Evolutionary conservation across 2,329 filamentous ascomycete species (phyloP).

Genomic region (Penicillium thymicola): DNA sequence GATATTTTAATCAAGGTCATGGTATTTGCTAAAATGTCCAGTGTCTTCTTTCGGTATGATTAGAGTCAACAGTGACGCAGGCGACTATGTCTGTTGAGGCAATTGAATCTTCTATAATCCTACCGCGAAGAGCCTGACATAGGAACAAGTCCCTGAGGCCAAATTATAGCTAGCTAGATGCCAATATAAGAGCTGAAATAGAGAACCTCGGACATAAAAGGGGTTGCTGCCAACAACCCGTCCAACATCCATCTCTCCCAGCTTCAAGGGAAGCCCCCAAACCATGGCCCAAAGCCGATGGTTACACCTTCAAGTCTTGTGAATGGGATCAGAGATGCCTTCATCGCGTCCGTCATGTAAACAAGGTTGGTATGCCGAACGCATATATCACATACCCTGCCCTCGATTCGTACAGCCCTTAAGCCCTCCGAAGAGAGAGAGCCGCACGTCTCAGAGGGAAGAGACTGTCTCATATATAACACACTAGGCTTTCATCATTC

Average conservation of each 20-base stretch:
- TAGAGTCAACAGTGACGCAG: neutral
- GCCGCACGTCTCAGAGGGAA: constrained; percentile 64
- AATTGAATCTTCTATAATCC: neutral
- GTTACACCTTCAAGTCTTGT: constrained; percentile 49
- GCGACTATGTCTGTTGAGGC: neutral
- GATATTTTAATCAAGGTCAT: neutral
- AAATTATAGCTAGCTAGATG: neutral
- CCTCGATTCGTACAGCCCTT: constrained; percentile 73
- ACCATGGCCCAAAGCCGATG: constrained; percentile 13
- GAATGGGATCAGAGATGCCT: constrained; percentile 83
- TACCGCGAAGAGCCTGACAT: neutral
- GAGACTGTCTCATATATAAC: constrained; percentile 77
- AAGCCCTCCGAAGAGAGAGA: constrained; percentile 76
- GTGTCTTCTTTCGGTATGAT: no score
- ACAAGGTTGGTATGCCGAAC: constrained; percentile 99
- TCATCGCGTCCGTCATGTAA: constrained; percentile 90
- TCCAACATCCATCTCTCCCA: constrained; percentile 11
- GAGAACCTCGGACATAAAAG: neutral
- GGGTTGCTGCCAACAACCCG: neutral
- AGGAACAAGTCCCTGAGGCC: neutral
- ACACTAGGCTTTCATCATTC: constrained; percentile 99
- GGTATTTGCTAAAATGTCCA: neutral
- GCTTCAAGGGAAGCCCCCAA: neutral
- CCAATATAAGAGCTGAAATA: neutral
- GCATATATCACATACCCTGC: constrained; percentile 87